These are phyloP conservation scores for Paracamarosporium sp. DNA, from an alignment of 2,329 filamentous ascomycete genomes.

Conservation along the genomic window DNA sequence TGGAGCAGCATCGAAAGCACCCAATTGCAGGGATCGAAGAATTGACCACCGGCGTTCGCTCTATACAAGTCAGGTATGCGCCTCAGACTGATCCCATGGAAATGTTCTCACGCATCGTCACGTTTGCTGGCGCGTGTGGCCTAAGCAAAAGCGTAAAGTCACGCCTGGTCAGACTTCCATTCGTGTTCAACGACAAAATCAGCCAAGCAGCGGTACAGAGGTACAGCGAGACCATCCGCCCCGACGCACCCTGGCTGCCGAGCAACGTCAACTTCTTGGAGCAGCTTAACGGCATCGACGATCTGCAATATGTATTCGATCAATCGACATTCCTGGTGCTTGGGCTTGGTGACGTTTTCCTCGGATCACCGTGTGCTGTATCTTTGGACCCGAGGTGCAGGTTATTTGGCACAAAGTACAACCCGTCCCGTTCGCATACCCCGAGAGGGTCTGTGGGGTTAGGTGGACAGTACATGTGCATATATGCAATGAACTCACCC, in stretches of 20 bases:
- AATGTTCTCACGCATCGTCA: too few relatives aligned
- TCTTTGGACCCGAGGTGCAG: too few relatives aligned
- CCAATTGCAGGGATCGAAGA: too few relatives aligned
- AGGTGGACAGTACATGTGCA: constrained; percentile 62
- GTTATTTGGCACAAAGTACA: constrained; percentile 64
- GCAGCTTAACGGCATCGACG: constrained; percentile 59
- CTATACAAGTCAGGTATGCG: too few relatives aligned
- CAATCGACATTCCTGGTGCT: too few relatives aligned
- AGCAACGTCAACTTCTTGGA: constrained; percentile 66
- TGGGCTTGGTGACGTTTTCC: too few relatives aligned
- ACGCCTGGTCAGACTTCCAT: constrained; percentile 51
- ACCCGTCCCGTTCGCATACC: constrained; percentile 63
- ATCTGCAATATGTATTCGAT: too few relatives aligned
- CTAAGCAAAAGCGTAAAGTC: constrained; percentile 51
- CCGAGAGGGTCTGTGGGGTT: constrained; percentile 63
- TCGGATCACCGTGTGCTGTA: too few relatives aligned
- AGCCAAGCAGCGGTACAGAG: constrained; percentile 62
- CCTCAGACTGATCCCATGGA: too few relatives aligned
- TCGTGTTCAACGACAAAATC: constrained; percentile 52
- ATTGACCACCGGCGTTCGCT: too few relatives aligned
- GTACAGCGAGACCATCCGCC: constrained; percentile 68
- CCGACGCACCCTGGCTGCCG: constrained; percentile 67
- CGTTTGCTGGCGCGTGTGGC: too few relatives aligned
- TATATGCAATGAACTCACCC: constrained; percentile 64
- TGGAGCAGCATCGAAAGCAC: too few relatives aligned